These are phyloP conservation scores for Hypericum androsaemum DNA, from an alignment of 345 rosid genomes.

Conservation along the genomic window DNA sequence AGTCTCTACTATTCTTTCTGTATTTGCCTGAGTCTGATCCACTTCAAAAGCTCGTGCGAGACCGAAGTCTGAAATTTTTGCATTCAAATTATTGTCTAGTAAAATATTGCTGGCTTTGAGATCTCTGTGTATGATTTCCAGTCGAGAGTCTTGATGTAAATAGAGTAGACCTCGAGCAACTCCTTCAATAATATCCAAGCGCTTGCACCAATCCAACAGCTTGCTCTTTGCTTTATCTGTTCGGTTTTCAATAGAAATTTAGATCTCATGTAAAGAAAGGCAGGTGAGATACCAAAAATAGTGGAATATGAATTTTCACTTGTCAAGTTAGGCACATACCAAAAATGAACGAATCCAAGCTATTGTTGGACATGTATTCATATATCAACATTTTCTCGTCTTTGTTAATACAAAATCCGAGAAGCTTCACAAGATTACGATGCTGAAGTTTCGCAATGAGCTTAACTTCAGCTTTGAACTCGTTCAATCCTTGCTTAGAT, in stretches of 20 bases:
- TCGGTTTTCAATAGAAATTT: background rate
- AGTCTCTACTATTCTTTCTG: slow-evolving; percentile 8
- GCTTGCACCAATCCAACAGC: no score
- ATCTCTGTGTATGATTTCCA: no score
- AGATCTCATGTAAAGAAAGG: background rate
- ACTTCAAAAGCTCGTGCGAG: slow-evolving; percentile 9
- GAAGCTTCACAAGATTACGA: slow-evolving; percentile 13
- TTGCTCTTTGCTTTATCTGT: background rate
- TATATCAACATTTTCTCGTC: slow-evolving; percentile 13
- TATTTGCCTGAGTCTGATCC: slow-evolving; percentile 9
- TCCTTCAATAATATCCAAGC: no score
- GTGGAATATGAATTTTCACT: no score
- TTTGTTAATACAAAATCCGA: slow-evolving; percentile 5
- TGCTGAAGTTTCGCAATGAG: slow-evolving; percentile 10
- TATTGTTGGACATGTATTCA: slow-evolving; percentile 6
- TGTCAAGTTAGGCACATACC: no score
- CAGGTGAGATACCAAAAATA: no score
- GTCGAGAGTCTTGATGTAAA: no score
- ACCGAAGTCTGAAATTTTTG: slow-evolving; percentile 14
- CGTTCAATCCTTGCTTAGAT: slow-evolving; percentile 8
- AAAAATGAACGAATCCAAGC: background rate
- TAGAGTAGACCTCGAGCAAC: no score
- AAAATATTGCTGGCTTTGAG: no score
- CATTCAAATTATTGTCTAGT: no score
- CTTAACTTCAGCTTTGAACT: slow-evolving; percentile 11